phyloP scores from a whole-genome alignment of 78 protist genomes.

The Dictyostelium firmibasis region DNA sequence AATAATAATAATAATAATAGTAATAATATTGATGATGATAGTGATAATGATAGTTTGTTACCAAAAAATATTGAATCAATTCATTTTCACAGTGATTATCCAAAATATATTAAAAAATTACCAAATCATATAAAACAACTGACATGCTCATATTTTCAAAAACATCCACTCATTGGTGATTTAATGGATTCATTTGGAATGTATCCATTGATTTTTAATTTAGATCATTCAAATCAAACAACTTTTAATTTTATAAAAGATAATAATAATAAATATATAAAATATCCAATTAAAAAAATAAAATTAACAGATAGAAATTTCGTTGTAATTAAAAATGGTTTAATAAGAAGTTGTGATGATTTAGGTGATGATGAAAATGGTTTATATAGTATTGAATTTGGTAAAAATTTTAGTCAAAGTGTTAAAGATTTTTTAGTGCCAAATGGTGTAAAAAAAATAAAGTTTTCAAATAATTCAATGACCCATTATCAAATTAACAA shows the following conservation, averaged over 20 bases:
- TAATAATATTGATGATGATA: not conserved
- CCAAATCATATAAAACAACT: not conserved
- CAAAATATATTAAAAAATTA: not conserved
- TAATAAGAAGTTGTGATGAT: not conserved
- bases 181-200: not conserved
- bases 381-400: not conserved
- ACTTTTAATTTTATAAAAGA: not conserved
- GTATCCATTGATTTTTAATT: not conserved
- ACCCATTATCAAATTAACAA: too few species aligned
- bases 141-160: not conserved
- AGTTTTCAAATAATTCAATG: not conserved
- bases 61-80: not conserved
- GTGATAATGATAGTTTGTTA: not conserved
- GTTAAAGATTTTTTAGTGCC: not conserved
- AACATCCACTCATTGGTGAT: not conserved
- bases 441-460: not conserved
- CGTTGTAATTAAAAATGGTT: not conserved
- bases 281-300: not conserved
- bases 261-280: too few species aligned
- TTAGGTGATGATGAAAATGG: not conserved
- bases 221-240: not conserved
- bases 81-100: not conserved
- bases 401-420: not conserved
- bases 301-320: not conserved
- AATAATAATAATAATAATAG: not conserved